Base-by-base conservation (phyloP, 345 rosid species). In the Euclidium syriacum region DNA sequence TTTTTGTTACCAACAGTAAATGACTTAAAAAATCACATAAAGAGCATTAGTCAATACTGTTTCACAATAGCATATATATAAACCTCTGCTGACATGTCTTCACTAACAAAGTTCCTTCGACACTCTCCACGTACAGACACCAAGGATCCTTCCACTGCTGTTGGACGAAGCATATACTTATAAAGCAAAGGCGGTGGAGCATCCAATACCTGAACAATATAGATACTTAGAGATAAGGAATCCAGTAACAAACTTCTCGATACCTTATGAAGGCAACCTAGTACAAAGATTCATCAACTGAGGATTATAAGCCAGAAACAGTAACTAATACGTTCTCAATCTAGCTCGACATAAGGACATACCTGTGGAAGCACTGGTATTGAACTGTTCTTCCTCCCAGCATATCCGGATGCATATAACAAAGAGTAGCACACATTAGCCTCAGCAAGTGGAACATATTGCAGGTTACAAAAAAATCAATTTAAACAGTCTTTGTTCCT, bases 71-170 rank as follows among this genome's bases (percentile, higher is more conserved):
- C 51, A 44, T 59, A 71, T 62, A 23, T 32, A 59, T n/a, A 48
- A 91, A n/a, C 96, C 98, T 91, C 83, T 23, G 79, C 69, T 68
- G 84, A 77, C 66, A 80, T 75, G 67, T 85, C 89, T 78, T 86
- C 96, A 73, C 78, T 79, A 52, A 73, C 80, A 73, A 79, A 72
- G 63, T 86, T 81, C 65, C 79, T 79, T 72, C 77, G 78, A 50
- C 79, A 77, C 52, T 84, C 92, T 68, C 72, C 92, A 67, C 78
- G 76, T 50, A 67, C 79, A 36, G 83, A n/a, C n/a, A n/a, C n/a
- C n/a, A n/a, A n/a, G n/a, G n/a, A 77, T 76, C 72, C 80, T 62
- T 86, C 95, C 35, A 53, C 74, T 53, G 30, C 53, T 40, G n/a
- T n/a, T n/a, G 48, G 30, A 63, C 71, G 48, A 47, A 53, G 65